These are phyloP conservation scores for Cornus suecica DNA, from an alignment of 148 eudicot genomes.

Conservation along the genomic window DNA sequence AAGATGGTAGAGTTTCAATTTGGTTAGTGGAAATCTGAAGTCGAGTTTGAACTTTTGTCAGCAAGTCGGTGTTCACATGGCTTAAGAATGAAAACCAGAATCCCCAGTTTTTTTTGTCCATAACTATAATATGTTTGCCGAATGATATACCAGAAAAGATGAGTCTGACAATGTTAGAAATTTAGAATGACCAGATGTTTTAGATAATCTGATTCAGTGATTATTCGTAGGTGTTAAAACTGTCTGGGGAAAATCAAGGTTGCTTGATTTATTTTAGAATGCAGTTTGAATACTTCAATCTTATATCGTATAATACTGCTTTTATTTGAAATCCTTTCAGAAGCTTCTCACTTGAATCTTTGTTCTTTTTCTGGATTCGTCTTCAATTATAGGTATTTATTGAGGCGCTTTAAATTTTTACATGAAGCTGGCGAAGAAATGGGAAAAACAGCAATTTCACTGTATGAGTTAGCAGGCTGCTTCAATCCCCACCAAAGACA, in stretches of 20 bases:
- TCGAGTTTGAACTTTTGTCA: neutral
- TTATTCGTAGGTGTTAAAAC: neutral
- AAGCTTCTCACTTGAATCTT: neutral
- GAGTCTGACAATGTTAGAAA: neutral
- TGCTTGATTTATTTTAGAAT: neutral
- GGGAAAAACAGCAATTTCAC: neutral
- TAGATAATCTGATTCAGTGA: slow-evolving; percentile 4
- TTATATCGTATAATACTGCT: neutral
- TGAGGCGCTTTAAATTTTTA: slow-evolving; percentile 10
- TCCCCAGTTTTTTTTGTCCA: neutral
- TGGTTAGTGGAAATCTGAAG: neutral
- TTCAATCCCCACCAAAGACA: neutral
- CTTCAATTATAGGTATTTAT: slow-evolving; percentile 13
- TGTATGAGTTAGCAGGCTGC: slow-evolving; percentile 9
- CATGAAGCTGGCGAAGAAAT: slow-evolving; percentile 8
- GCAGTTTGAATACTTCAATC: neutral
- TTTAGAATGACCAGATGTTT: neutral
- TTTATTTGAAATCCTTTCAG: neutral
- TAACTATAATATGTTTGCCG: neutral
- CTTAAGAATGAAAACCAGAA: neutral
- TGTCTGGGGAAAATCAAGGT: neutral
- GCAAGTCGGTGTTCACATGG: neutral
- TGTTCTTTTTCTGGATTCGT: neutral
- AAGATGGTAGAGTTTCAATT: neutral
- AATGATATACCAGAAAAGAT: neutral